Base-by-base conservation (phyloP, 2,329 filamentous ascomycete species). In the Penicillium sp. region DNA sequence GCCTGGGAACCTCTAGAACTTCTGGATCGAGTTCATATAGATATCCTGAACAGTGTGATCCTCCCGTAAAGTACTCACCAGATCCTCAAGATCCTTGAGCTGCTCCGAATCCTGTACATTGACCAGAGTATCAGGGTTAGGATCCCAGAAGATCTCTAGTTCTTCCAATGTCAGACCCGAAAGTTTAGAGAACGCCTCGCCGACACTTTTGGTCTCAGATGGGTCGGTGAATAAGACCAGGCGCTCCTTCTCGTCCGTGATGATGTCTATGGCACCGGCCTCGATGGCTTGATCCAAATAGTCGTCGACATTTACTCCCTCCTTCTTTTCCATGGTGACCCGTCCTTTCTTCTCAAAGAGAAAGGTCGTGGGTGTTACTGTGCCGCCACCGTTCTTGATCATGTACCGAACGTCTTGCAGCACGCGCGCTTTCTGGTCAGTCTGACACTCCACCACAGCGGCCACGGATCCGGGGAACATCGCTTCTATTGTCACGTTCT, bases 301-400 rank as follows among this genome's bases (percentile, higher is more conserved):
- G 36, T 91, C 86, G 46, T 94, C 84, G 6, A 83, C 80, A n/a
- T 76, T 78, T 12, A 81, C 58, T 1, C 70, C 76, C 0, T 82
- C 79, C 58, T 80, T 81, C 56, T 79, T 76, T 65, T 85, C 83
- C 65, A 96, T 86, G 3, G 86, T 78, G 26, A 91, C 81, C 47
- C 86, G 81, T 1, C 94, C 94, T 53, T 86, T 87, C 65, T 88
- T 88, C 51, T 89, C 82, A 70, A 99, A 99, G 64, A 95, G 81
- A 73, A 93, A 97, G 7, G 83, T 84, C 12, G 89, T 90, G 0
- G 91, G 84, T 6, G 89, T 87, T 2, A 84, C 76, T 2, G 79
- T 83, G 5, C 87, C 94, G 16, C 86, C 87, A 46, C 80, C 75
- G 53, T 85, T 84, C 69, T 91, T 95, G 49, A 95, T 79, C 2